Conservation (phyloP, 2,329 filamentous ascomycete genomes). For the Mollisiaceae sp. region DNA sequence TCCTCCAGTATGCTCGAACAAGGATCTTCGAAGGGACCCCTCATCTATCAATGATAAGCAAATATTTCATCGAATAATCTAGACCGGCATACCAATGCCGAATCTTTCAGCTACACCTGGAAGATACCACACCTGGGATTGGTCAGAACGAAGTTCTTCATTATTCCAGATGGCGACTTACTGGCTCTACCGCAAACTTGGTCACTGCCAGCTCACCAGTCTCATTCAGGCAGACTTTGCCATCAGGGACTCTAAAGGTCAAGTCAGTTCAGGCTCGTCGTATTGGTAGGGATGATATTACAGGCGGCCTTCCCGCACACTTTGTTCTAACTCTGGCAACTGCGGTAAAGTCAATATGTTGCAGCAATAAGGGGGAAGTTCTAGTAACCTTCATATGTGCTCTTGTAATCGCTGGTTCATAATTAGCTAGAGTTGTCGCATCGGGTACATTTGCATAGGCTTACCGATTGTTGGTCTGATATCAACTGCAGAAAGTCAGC, state of each 20-base stretch:
- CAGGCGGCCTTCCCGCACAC: conserved; percentile 79
- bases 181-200: conserved; percentile 98
- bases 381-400: conserved; percentile 44
- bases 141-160: conserved; percentile 53
- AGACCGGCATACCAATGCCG: conserved; percentile 60
- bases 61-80: conserved; percentile 33
- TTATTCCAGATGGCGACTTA: conserved; percentile 35
- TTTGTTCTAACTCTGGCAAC: conserved; percentile 91
- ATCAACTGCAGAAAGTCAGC: conserved; percentile 41
- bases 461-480: conserved; percentile 45
- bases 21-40: conserved; percentile 78
- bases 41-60: conserved; percentile 87
- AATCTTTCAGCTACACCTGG: conserved; percentile 91
- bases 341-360: conserved; percentile 38
- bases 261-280: conserved; percentile 22
- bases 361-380: not conserved
- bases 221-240: conserved; percentile 87
- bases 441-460: conserved; percentile 2
- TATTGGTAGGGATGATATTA: conserved; percentile 42
- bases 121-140: conserved; percentile 76
- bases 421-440: conserved; percentile 25
- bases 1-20: conserved; percentile 95
- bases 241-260: conserved; percentile 58
- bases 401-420: conserved; percentile 41
- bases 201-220: conserved; percentile 88